A percentile compares a stretch with the other conserved stretches of the same genome.
These are phyloP conservation scores for Musa balbisiana DNA, from an alignment of 202 grass and related monocot species.

Conservation along the genomic window DNA sequence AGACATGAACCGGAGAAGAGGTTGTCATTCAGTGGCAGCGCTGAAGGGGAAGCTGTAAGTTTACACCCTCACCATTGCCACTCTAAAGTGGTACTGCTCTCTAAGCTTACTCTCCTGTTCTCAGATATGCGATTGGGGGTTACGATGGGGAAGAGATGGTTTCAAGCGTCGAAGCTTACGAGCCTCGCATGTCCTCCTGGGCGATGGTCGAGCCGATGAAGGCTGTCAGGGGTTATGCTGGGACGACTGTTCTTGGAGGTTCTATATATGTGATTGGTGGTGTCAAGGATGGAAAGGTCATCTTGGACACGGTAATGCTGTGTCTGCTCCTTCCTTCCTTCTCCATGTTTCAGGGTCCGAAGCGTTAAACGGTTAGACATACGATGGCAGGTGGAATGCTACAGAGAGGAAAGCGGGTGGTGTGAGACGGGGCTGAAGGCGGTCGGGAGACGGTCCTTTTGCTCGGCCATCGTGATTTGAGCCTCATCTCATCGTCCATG, in stretches of 20 bases:
- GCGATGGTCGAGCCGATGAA: slow-evolving; percentile 52
- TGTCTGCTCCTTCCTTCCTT: not conserved
- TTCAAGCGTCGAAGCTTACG: slow-evolving; percentile 56
- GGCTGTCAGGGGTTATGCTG: slow-evolving; percentile 52
- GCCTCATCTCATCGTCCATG: no score
- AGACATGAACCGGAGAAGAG: slow-evolving; percentile 58
- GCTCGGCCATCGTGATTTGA: slow-evolving; percentile 43
- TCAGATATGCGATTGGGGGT: slow-evolving; percentile 72
- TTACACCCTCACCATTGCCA: no score
- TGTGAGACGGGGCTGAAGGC: slow-evolving; percentile 27
- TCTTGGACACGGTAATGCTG: slow-evolving; percentile 46
- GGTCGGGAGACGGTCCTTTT: slow-evolving; percentile 59
- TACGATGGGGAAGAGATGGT: slow-evolving; percentile 50
- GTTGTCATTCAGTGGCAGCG: slow-evolving; percentile 37
- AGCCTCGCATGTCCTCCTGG: slow-evolving; percentile 55
- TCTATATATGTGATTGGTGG: slow-evolving; percentile 56
- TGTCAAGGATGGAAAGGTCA: slow-evolving; percentile 31
- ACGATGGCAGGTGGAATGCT: slow-evolving; percentile 59
- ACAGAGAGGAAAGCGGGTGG: slow-evolving; percentile 42
- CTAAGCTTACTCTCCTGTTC: not conserved
- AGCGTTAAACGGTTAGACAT: no score
- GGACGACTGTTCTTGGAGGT: slow-evolving; percentile 36
- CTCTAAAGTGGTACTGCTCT: not conserved
- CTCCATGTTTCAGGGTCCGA: no score
- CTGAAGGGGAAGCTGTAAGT: slow-evolving; percentile 8